A percentile compares a stretch with the other conserved stretches of the same genome.
Conservation (phyloP, 2,329 filamentous ascomycete genomes). For the Monosporascus sp. region DNA sequence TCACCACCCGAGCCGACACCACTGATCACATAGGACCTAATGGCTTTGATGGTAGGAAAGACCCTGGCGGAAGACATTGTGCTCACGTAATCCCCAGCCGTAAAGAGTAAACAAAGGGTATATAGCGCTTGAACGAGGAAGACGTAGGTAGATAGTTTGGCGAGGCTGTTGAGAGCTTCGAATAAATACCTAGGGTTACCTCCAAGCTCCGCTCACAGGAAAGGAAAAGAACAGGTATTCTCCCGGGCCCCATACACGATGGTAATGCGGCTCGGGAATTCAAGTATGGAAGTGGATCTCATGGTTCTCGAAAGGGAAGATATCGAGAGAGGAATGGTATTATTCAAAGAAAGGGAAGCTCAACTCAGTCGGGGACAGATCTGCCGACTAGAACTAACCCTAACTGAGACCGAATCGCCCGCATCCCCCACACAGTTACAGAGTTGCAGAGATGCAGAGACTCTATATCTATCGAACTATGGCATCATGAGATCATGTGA, state of each 20-base stretch:
- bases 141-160: neutral
- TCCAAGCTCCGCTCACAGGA: neutral
- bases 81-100: neutral
- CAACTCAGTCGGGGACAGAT: neutral
- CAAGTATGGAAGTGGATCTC: neutral
- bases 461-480: neutral
- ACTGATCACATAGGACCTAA: constrained; percentile 67
- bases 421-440: neutral
- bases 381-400: neutral
- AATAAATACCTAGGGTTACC: neutral
- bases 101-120: neutral
- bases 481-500: neutral
- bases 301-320: neutral
- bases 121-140: neutral
- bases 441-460: neutral
- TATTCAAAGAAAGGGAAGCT: neutral
- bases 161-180: neutral
- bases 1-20: constrained; percentile 62
- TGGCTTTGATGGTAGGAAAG: constrained; percentile 71
- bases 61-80: constrained; percentile 45
- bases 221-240: neutral
- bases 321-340: neutral
- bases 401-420: neutral
- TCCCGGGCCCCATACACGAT: neutral
- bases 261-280: neutral